Conservation (phyloP, 129 eudicot species). For the Solidago caesia region DNA sequence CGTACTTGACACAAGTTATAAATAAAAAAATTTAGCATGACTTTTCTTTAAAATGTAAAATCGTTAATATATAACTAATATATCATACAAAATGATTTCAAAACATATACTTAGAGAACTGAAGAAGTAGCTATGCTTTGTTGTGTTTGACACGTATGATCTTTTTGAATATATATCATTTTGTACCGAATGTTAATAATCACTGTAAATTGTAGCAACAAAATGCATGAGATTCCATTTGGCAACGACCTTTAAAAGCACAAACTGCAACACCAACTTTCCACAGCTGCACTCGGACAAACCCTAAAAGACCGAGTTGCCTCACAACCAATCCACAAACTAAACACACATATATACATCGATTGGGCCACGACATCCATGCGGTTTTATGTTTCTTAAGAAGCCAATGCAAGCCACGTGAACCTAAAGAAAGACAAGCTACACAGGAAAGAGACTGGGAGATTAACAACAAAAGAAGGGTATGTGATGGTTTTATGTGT, state of each 20-base stretch:
- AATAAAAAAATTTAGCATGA: too few relatives aligned
- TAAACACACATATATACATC: slow-evolving; percentile 34
- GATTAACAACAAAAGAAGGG: slow-evolving; percentile 1
- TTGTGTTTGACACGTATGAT: not conserved
- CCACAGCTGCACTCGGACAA: not conserved
- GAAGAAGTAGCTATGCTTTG: too few relatives aligned
- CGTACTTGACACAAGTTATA: too few relatives aligned
- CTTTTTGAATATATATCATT: not conserved
- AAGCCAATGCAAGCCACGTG: slow-evolving; percentile 18
- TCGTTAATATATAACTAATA: too few relatives aligned
- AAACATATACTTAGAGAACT: too few relatives aligned
- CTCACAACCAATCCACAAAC: slow-evolving; percentile 14
- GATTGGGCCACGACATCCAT: slow-evolving; percentile 19
- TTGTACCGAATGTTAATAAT: not conserved
- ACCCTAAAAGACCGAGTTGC: slow-evolving; percentile 2
- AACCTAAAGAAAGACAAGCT: slow-evolving; percentile 18
- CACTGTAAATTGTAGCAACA: not conserved
- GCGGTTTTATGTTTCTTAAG: slow-evolving; percentile 18
- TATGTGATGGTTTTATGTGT: slow-evolving; percentile 23
- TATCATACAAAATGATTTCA: too few relatives aligned
- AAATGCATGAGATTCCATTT: not conserved
- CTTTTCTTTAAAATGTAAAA: too few relatives aligned
- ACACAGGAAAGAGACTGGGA: slow-evolving; percentile 11
- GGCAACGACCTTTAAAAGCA: not conserved
- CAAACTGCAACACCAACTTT: slow-evolving; percentile 13